phyloP scores from a whole-genome alignment of 768 basidiomycete species.

The Boletus eberwhitei region DNA sequence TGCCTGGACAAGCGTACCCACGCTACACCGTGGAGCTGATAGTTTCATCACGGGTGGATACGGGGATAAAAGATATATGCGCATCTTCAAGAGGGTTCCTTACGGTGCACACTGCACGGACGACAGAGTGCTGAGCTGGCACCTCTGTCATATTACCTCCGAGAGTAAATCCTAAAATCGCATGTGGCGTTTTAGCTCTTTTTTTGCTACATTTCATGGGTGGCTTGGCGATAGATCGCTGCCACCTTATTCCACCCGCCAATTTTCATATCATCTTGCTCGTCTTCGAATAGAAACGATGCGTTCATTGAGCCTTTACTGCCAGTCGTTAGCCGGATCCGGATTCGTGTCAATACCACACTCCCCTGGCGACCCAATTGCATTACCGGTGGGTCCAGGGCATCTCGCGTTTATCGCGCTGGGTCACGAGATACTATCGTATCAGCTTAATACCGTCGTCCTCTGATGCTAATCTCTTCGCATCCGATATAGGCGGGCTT shows the following conservation, averaged over 20 bases:
- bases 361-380: neutral
- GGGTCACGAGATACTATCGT: neutral
- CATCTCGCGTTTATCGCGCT: slow-evolving; percentile 4
- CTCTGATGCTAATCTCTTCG: neutral
- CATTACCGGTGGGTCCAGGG: neutral
- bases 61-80: neutral
- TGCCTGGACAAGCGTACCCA: neutral
- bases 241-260: too few relatives aligned
- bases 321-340: neutral
- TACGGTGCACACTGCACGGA: too few relatives aligned
- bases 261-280: neutral
- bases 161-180: neutral
- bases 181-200: too few relatives aligned
- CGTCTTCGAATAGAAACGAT: neutral
- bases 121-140: slow-evolving; percentile 1
- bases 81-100: neutral
- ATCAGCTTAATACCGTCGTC: neutral
- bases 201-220: neutral
- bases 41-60: neutral
- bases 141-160: neutral
- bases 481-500: neutral
- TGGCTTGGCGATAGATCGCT: neutral
- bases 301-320: neutral
- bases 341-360: too few relatives aligned
- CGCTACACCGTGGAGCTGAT: neutral